Evolutionary conservation across 805 yeast genomes (phyloP), one percentile per base, ranked within the genome.

Genomic region (Dipodascus geniculatus): DNA sequence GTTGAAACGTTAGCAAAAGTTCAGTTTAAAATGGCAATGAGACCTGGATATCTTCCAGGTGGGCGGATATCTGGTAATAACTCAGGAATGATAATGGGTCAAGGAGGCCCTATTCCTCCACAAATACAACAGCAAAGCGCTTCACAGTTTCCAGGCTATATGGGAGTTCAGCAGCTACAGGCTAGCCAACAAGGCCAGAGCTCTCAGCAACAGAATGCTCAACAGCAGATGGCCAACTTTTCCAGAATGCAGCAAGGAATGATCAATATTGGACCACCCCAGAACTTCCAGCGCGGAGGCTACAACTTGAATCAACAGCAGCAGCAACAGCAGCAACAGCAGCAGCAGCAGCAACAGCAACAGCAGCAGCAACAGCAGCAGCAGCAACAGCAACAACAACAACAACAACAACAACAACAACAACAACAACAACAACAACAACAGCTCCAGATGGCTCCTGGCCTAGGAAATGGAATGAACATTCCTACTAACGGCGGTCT

Each of bases 381-480:
- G 42, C 58, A 55, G 23, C 54, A 42, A 47, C 56, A 54, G 24
- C 57, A 49, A 50, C 48, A 50, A 20, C n/a, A n/a, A n/a, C n/a
- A n/a, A n/a, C n/a, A n/a, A n/a, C n/a, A n/a, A n/a, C n/a, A n/a
- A n/a, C n/a, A n/a, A 23, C 24, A 55, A 52, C 57, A 53, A n/a
- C 54, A 50, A 48, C 64, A 57, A 53, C 66, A 58, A 55, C 59
- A 53, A 23, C 31, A 22, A 20, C 50, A 53, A 20, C 48, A 52
- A 19, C 38, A 31, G 17, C n/a, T 33, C 16, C 49, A 51, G 31
- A 49, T 49, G 19, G 48, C 42, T 23, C 52, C 48, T 2, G 54
- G 53, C 20, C 42, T 38, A 48, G 56, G n/a, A 59, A 61, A 56
- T 65, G 62, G 53, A 56, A 63, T 52, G 59, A 58, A 42, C 56